Evolutionary conservation across 805 yeast species (phyloP).

Genomic region (Yamadazyma phyllophila): DNA sequence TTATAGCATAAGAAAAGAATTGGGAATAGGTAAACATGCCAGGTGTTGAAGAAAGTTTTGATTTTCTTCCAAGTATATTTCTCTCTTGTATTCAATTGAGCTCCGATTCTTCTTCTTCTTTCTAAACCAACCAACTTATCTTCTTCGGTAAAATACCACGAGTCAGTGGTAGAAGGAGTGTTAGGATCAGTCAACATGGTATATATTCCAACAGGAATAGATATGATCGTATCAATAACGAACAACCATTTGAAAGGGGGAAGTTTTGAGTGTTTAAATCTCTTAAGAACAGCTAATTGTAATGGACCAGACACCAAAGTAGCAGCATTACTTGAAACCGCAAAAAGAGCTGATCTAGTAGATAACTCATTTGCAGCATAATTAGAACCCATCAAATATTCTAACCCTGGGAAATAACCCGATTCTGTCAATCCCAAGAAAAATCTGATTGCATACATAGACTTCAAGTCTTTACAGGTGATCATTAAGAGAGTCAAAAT

Average conservation of each 20-base stretch:
- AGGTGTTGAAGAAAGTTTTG: slow-evolving; percentile 42
- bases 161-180: slow-evolving; percentile 34
- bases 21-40: slow-evolving; percentile 51
- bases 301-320: slow-evolving; percentile 32
- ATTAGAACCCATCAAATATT: slow-evolving; percentile 45
- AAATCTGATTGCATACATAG: slow-evolving; percentile 31
- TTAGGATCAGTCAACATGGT: slow-evolving; percentile 33
- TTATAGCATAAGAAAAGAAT: slow-evolving; percentile 35
- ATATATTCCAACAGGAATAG: slow-evolving; percentile 31
- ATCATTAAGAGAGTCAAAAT: slow-evolving; percentile 26
- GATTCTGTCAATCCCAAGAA: slow-evolving; percentile 46
- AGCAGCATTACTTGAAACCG: slow-evolving; percentile 27
- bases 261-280: slow-evolving; percentile 19
- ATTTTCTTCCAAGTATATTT: slow-evolving; percentile 41
- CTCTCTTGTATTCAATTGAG: slow-evolving; percentile 40
- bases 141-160: slow-evolving; percentile 27
- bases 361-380: slow-evolving; percentile 26
- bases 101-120: slow-evolving; percentile 41
- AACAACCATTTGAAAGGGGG: slow-evolving; percentile 36
- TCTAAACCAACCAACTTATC: slow-evolving; percentile 46
- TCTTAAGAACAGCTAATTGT: slow-evolving; percentile 25
- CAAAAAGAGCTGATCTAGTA: slow-evolving; percentile 29
- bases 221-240: slow-evolving; percentile 32
- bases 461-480: slow-evolving; percentile 20
- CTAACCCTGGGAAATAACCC: slow-evolving; percentile 58